Base-by-base conservation (phyloP, 106 monocot genomes). In the Xerophyta viscosa region DNA sequence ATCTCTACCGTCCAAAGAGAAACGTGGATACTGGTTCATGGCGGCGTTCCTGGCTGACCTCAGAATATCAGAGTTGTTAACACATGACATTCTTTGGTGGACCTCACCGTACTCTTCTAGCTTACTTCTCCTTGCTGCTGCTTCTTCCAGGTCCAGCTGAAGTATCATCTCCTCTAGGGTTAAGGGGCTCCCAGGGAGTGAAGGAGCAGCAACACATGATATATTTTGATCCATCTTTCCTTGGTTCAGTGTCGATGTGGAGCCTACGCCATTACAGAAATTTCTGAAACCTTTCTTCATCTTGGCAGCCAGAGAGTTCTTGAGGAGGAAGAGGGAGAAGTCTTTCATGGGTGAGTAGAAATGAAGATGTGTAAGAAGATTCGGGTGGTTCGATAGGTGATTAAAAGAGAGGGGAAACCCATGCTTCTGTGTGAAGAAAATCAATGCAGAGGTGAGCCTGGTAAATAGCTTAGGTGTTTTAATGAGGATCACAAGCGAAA, bases 81-180 rank as follows among this genome's bases (percentile, higher is more conserved):
- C 87, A 29, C 81, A 83, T 0, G 93, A 94, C 86, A 80, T 83
- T 30, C 73, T 53, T 22, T 83, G 48, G 61, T 31, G 55, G 27
- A 64, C 20, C 48, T 73, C 70, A 11, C 46, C 29, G 45, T 37
- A 39, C 21, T 62, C 59, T 13, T 67, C 77, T 1, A 52, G 37
- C 69, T 61, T 65, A 0, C 61, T 61, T 37, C 65, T 52, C 53
- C 79, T 73, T 12, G 67, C 80, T 1, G 80, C 93, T 24, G 61
- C 84, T 44, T 88, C 88, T 66, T 94, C 93, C 37, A 78, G 33
- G 49, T 83, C 87, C 23, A 94, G 74, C 58, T 77, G 78, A 18
- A 74, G 45, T 41, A 94, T 71, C 93, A 88, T 94, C 68, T 94
- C 70, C 68, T 94, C 93, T 20, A 94, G 69, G n/a, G 84, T 90